Conservation (phyloP, 2,329 filamentous ascomycete species). For the Sporothrix schenckii region DNA sequence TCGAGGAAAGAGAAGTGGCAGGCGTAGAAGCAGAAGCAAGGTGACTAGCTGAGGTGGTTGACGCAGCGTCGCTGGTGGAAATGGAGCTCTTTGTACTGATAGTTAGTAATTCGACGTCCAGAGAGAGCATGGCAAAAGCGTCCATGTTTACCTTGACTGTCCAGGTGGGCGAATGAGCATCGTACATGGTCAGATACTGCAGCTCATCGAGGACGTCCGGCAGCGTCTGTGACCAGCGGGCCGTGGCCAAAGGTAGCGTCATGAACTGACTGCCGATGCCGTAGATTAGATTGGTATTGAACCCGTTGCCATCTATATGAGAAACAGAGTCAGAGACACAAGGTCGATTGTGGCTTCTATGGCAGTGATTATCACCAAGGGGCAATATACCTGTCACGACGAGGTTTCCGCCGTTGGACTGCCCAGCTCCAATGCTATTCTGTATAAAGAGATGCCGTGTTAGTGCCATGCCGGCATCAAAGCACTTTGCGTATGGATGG, state of each 20-base stretch:
- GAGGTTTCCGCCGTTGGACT: neutral
- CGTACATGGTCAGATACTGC: neutral
- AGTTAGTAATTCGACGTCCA: neutral
- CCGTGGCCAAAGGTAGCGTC: neutral
- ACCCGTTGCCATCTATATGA: neutral
- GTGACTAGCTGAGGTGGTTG: neutral
- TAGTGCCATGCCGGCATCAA: neutral
- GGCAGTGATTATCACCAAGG: neutral
- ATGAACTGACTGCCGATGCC: neutral
- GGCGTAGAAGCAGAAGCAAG: neutral
- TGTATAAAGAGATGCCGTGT: neutral
- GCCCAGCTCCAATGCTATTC: neutral
- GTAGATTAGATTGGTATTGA: neutral
- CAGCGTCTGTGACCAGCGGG: neutral
- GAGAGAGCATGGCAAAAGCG: neutral
- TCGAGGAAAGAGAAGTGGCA: neutral
- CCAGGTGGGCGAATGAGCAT: neutral
- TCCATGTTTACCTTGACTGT: neutral
- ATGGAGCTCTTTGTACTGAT: neutral
- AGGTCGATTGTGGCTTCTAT: neutral
- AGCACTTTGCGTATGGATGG: neutral
- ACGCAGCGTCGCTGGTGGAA: neutral
- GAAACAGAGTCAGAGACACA: neutral
- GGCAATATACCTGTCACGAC: neutral
- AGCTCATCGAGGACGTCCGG: neutral